phyloP scores from a whole-genome alignment of 345 rosid genomes.

The Moringa oleifera region DNA sequence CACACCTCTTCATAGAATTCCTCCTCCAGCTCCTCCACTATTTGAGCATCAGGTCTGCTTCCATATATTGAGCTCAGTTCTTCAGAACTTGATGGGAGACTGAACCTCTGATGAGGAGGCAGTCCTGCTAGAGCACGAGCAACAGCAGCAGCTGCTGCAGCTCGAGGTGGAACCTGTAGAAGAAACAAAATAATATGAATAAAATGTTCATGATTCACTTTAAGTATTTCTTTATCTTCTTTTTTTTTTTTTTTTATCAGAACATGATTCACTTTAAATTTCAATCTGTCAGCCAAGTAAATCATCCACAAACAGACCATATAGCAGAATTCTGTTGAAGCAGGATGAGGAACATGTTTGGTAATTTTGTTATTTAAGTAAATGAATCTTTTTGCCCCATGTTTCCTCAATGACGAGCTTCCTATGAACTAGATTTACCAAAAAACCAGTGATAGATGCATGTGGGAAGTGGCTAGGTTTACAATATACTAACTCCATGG shows the following conservation, averaged over 20 bases:
- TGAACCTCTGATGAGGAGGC: conserved; percentile 71
- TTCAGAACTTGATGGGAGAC: conserved; percentile 73
- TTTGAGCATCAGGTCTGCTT: conserved; percentile 47
- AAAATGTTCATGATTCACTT: conserved; percentile 7
- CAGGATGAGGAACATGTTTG: too few relatives aligned
- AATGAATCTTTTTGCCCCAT: too few relatives aligned
- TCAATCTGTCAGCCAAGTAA: not conserved
- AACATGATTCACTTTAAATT: too few relatives aligned
- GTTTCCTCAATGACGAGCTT: not conserved
- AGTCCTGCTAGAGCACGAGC: conserved; percentile 89
- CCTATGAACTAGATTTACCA: not conserved
- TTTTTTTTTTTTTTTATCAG: too few relatives aligned
- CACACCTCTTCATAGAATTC: conserved; percentile 84
- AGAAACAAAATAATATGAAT: conserved; percentile 8
- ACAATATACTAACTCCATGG: too few relatives aligned
- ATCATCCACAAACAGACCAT: not conserved
- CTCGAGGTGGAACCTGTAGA: conserved; percentile 89
- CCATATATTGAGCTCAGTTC: conserved; percentile 79
- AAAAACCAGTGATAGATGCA: not conserved
- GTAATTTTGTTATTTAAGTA: too few relatives aligned
- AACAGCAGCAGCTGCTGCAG: conserved; percentile 96
- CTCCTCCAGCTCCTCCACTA: conserved; percentile 62
- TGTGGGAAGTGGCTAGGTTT: too few relatives aligned
- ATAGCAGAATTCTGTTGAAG: not conserved
- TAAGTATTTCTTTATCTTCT: too few relatives aligned